Conservation (phyloP, 495 filamentous ascomycete genomes). For the Hypoxylon rickii region DNA sequence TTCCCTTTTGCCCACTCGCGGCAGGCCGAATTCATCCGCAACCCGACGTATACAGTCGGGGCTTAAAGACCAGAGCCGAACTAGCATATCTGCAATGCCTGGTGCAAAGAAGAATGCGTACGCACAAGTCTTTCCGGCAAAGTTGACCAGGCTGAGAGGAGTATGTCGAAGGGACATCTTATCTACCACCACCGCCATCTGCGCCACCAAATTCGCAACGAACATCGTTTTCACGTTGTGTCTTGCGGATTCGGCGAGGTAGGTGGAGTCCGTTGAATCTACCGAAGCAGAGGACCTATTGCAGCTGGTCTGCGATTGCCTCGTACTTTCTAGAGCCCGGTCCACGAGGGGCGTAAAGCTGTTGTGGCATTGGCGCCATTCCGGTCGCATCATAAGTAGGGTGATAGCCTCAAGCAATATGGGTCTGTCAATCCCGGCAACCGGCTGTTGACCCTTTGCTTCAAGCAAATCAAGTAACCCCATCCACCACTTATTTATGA, state of each 20-base stretch:
- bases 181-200: constrained; percentile 88
- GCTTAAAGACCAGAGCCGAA: constrained; percentile 79
- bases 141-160: constrained; percentile 89
- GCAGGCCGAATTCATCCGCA: constrained; percentile 64
- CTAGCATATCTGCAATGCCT: constrained; percentile 82
- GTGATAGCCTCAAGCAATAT: constrained; percentile 80
- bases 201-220: constrained; percentile 80
- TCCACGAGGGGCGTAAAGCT: constrained; percentile 63
- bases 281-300: constrained; percentile 61
- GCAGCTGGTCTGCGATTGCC: constrained; percentile 45
- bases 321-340: constrained; percentile 48
- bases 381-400: constrained; percentile 87
- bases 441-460: constrained; percentile 47
- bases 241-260: constrained; percentile 84
- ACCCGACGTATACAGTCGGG: constrained; percentile 70
- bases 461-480: constrained; percentile 86
- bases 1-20: constrained; percentile 49
- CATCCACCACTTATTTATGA: constrained; percentile 96
- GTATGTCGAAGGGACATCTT: constrained; percentile 88
- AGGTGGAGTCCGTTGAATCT: constrained; percentile 70
- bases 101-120: constrained; percentile 97
- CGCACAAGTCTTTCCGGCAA: constrained; percentile 91
- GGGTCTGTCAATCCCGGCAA: constrained; percentile 79
- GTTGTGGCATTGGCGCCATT: constrained; percentile 81
- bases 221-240: constrained; percentile 96